Conservation (phyloP, 2,329 filamentous ascomycete genomes). For the Hypocreales sp. region DNA sequence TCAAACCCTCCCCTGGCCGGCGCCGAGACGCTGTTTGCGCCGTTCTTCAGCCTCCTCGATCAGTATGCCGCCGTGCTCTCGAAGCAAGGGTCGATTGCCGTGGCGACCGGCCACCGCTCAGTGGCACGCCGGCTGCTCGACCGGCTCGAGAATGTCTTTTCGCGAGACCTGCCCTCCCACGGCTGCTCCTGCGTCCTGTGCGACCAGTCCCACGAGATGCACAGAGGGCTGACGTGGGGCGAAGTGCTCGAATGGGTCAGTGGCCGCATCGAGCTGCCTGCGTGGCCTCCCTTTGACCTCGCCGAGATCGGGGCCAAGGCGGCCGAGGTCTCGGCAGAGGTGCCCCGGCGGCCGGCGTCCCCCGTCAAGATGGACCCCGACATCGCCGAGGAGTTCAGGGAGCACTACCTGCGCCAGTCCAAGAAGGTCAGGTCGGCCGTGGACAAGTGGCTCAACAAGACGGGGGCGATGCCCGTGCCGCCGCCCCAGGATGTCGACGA, state of each 20-base stretch:
- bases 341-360: constrained; percentile 39
- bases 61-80: constrained; percentile 71
- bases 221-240: constrained; percentile 76
- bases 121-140: constrained; percentile 84
- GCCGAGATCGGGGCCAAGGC: constrained; percentile 45
- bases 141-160: constrained; percentile 85
- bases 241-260: constrained; percentile 89
- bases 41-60: constrained; percentile 69
- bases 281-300: constrained; percentile 79
- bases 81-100: constrained; percentile 78
- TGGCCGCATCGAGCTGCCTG: constrained; percentile 69
- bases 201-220: constrained; percentile 41
- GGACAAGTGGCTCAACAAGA: constrained; percentile 75
- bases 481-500: constrained; percentile 85
- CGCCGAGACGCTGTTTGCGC: constrained; percentile 62
- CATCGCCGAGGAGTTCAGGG: constrained; percentile 82
- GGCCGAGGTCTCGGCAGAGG: constrained; percentile 44
- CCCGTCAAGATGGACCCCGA: constrained; percentile 76
- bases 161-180: constrained; percentile 74
- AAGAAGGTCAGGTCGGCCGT: constrained; percentile 87
- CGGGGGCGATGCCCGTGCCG: constrained; percentile 56
- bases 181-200: constrained; percentile 83
- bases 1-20: constrained; percentile 51
- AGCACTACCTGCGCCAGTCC: constrained; percentile 82
- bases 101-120: constrained; percentile 87